These are phyloP conservation scores for Geranomyces michiganensis DNA, from an alignment of 192 early-diverging fungal species.

Conservation along the genomic window DNA sequence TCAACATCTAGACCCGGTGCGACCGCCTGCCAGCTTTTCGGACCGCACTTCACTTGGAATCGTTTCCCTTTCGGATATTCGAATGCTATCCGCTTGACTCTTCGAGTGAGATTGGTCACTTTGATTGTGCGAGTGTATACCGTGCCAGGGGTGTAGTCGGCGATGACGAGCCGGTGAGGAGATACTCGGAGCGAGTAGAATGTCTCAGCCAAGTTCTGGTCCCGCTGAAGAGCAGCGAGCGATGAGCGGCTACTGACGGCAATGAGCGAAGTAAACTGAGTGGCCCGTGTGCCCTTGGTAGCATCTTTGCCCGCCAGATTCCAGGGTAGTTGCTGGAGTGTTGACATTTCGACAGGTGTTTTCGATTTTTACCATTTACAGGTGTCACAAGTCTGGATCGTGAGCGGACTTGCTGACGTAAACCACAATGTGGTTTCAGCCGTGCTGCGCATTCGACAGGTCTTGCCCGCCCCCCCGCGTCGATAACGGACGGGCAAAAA, in stretches of 20 bases:
- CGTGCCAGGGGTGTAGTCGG: conserved; percentile 42
- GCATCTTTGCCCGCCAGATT: neutral
- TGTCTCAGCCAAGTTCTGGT: neutral
- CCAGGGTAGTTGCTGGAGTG: neutral
- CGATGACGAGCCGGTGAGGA: conserved; percentile 37
- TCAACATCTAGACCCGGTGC: conserved; percentile 11
- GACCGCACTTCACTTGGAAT: conserved; percentile 33
- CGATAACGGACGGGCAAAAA: too few species aligned
- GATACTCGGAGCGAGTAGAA: conserved; percentile 35
- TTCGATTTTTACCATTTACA: too few species aligned
- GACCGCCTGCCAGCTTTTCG: conserved; percentile 2
- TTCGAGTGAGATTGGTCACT: conserved; percentile 40
- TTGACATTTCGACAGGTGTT: too few species aligned
- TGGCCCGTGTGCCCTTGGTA: conserved; percentile 14
- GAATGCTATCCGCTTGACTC: conserved; percentile 33
- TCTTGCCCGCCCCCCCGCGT: too few species aligned
- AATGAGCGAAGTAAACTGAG: conserved; percentile 17
- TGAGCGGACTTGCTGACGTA: too few species aligned
- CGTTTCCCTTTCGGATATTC: conserved; percentile 27
- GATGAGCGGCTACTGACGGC: conserved; percentile 16
- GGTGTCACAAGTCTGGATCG: too few species aligned
- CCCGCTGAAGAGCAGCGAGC: conserved; percentile 5
- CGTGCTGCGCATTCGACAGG: too few species aligned
- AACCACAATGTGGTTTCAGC: too few species aligned
- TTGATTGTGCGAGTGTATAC: conserved; percentile 20